Base-by-base conservation (phyloP, 2,329 filamentous ascomycete species). In the Diaporthe sp. region DNA sequence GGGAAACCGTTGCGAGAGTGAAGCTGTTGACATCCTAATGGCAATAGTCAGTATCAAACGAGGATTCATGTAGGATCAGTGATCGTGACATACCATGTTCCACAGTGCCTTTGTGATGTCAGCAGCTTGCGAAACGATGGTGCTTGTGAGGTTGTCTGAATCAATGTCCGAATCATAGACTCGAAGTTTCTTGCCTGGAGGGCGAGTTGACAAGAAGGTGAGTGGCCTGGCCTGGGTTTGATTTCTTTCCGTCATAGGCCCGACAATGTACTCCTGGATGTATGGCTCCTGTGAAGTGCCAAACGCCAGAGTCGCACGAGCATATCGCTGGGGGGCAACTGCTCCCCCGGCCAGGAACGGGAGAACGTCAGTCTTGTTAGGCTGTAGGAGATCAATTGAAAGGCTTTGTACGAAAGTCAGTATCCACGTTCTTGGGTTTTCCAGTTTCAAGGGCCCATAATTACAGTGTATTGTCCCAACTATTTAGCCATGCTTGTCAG, bases 131-230 rank as follows among this genome's bases (percentile, higher is more conserved):
- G 61, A 34, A 44, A 67, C 44, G 19, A 67, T 67, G 42, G 44
- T 49, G 42, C 22, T 22, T 10, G 25, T 67, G 9, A 67, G 5
- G 5, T 37, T n/a, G 9, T 49, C 42, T 55, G 51, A 4, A 5
- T 34, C 61, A 15, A 31, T 22, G 42, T 67, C 61, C 42, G 61
- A 67, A 15, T 67, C 61, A 8, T 65, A 65, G 61, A 65, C 61
- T 2, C 61, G 42, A 22, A 65, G 61, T n/a, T 65, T 65, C 61
- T 65, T 65, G 28, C 28, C 61, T 10, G 61, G 37, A 1, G 13
- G 28, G 25, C 61, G 61, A 19, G 42, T 65, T 7, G 61, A 65
- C 39, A 65, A 13, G 61, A 65, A 65, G 15, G 61, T 65, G 15
- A 65, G 42, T 9, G 42, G 61, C 6, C 17, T n/a, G 1, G 61